Conservation (phyloP, 257 asterid genomes). For the Solanum piurae region DNA sequence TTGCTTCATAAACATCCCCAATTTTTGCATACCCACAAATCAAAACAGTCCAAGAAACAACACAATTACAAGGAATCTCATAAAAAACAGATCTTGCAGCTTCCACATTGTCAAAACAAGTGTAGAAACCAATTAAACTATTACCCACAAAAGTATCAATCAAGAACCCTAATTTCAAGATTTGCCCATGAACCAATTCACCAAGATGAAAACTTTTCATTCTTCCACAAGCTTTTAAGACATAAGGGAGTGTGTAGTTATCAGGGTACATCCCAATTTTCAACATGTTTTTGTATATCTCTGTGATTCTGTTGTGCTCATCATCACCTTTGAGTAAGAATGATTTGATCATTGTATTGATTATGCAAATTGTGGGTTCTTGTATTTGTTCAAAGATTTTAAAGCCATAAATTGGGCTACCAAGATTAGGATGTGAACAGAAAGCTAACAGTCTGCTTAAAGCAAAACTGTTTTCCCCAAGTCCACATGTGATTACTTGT, state of each 20-base stretch:
- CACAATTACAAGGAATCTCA: slow-evolving; percentile 39
- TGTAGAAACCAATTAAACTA: slow-evolving; percentile 39
- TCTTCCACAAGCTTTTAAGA: slow-evolving; percentile 39
- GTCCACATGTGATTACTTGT: slow-evolving; percentile 39
- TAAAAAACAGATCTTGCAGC: slow-evolving; percentile 43
- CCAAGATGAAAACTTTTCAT: slow-evolving; percentile 33
- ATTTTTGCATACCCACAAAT: slow-evolving; percentile 45
- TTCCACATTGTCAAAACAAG: slow-evolving; percentile 38
- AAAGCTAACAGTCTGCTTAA: slow-evolving; percentile 67
- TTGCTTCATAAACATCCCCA: slow-evolving; percentile 49
- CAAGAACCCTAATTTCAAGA: slow-evolving; percentile 35
- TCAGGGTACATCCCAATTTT: slow-evolving; percentile 41
- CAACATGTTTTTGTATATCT: slow-evolving; percentile 32
- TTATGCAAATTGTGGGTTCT: slow-evolving; percentile 56
- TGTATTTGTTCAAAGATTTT: slow-evolving; percentile 36
- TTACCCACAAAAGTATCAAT: slow-evolving; percentile 41
- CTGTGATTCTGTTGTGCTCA: slow-evolving; percentile 2
- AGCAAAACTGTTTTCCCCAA: slow-evolving; percentile 42
- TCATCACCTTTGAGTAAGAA: slow-evolving; percentile 32
- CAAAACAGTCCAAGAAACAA: slow-evolving; percentile 63
- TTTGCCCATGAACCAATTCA: slow-evolving; percentile 37
- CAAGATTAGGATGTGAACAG: slow-evolving; percentile 45
- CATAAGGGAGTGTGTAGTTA: slow-evolving; percentile 57
- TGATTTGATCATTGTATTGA: slow-evolving; percentile 54
- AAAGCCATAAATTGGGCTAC: slow-evolving; percentile 28